phyloP scores from a whole-genome alignment of 148 eudicot species.

The Arctostaphylos glauca region DNA sequence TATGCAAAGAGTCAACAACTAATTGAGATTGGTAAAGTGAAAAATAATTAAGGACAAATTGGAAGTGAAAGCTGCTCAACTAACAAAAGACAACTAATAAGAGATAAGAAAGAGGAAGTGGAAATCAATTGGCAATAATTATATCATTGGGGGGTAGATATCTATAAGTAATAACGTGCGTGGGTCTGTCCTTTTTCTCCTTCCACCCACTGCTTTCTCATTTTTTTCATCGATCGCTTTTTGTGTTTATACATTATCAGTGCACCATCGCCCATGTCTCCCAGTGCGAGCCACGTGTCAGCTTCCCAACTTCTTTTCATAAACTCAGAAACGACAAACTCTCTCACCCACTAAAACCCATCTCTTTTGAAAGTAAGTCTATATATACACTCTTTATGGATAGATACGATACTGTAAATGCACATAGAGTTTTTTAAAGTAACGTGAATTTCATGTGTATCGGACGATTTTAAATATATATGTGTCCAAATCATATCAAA shows the following conservation, averaged over 20 bases:
- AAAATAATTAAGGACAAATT: slow-evolving; percentile 11
- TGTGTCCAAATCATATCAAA: too few species aligned
- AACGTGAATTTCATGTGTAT: too few species aligned
- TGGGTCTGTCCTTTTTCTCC: background rate
- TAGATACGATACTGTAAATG: too few species aligned
- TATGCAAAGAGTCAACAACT: slow-evolving; percentile 14
- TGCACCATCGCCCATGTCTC: background rate
- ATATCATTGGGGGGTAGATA: background rate
- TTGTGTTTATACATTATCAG: too few species aligned
- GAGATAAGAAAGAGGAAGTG: too few species aligned
- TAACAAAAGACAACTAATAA: background rate
- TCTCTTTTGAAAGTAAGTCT: background rate
- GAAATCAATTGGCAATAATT: background rate
- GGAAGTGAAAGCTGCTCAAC: background rate
- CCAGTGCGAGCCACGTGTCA: slow-evolving; percentile 15
- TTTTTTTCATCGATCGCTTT: too few species aligned
- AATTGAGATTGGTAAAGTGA: slow-evolving; percentile 15
- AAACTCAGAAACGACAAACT: background rate
- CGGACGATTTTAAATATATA: too few species aligned
- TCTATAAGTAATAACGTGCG: background rate
- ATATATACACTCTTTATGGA: background rate
- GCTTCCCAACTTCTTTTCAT: slow-evolving; percentile 8
- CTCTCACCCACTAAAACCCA: background rate
- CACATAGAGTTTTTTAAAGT: too few species aligned
- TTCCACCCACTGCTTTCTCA: background rate